Base-by-base conservation (phyloP, 2,329 filamentous ascomycete genomes). In the Beauveria pseudobassiana region DNA sequence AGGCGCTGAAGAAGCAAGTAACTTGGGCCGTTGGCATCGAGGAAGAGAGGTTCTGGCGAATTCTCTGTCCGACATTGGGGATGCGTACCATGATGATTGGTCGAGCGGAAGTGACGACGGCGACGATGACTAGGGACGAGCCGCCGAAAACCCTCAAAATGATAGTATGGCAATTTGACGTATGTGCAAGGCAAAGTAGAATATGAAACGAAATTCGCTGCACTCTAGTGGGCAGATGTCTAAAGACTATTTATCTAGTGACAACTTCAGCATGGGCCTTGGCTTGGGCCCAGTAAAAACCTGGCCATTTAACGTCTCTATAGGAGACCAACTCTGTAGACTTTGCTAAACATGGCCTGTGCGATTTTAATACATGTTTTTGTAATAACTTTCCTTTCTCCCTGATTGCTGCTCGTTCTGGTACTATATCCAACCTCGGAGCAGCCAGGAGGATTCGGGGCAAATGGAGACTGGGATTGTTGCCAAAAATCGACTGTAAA, bases 61-160 rank as follows among this genome's bases (percentile, higher is more conserved):
- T 70, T 87, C 89, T 14, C 78, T 99, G 45, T 86, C 89, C 26
- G 88, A 90, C 63, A 87, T 98, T 68, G 88, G 89, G 1, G 93
- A 96, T 69, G 90, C 90, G 63, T 98, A 97, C 72, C 87, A 91
- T 67, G 90, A 95, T 64, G 91, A 91, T 1, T 96, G 91, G 90
- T 87, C 86, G 14, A 91, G 88, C 69, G 91, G 87, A 26, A 88
- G 85, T 62, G 89, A 90, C 67, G 81, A 86, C 9, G 62, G 40
- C 14, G 87, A 85, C 22, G 86, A 91, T 62, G 59, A 61, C 16
- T 61, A 60, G 58, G 46, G 14, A 45, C 5, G 54, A 46, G 18
- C 7, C 14, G 18, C 8, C 2, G 28, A 34, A 30, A 28, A 6
- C 16, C 24, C 16, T 8, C 3, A 26, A 3, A 10, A 26, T 9